Percentiles rank a stretch among this genome's conserved stretches.
phyloP scores from a whole-genome alignment of 108 stramenopile species.

The Mayamaea pseudoterrestris region DNA sequence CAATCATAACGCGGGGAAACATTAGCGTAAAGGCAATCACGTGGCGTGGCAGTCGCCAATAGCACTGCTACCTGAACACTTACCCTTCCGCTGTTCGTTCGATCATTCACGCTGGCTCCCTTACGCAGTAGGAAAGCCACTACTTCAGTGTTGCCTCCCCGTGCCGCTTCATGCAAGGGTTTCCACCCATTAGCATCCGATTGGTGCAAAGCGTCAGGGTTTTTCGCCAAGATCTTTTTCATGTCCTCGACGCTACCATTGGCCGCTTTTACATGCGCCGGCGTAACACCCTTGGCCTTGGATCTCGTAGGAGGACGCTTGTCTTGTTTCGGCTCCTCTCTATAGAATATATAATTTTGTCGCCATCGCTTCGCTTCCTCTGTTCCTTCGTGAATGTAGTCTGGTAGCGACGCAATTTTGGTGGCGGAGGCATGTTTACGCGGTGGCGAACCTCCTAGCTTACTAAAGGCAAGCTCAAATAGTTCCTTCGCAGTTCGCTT shows the following conservation, averaged over 20 bases:
- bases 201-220: conserved; percentile 30
- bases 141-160: conserved; percentile 50
- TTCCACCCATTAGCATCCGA: conserved; percentile 70
- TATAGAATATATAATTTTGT: conserved; percentile 15
- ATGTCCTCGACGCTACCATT: conserved; percentile 43
- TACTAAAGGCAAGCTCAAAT: neutral
- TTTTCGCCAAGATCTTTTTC: conserved; percentile 22
- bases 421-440: neutral
- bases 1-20: too few species aligned
- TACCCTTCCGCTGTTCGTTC: conserved; percentile 46
- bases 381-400: conserved; percentile 8
- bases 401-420: conserved; percentile 5
- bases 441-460: neutral
- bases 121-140: conserved; percentile 32
- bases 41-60: too few species aligned
- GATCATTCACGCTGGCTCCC: conserved; percentile 37
- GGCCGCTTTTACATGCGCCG: conserved; percentile 10
- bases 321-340: neutral
- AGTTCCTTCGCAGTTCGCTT: neutral
- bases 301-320: conserved; percentile 7
- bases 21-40: too few species aligned
- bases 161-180: conserved; percentile 72
- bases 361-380: conserved; percentile 18
- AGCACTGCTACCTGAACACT: too few species aligned
- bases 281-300: conserved; percentile 19